phyloP scores from a whole-genome alignment of 129 eudicot species.

The Flaveria trinervia region DNA sequence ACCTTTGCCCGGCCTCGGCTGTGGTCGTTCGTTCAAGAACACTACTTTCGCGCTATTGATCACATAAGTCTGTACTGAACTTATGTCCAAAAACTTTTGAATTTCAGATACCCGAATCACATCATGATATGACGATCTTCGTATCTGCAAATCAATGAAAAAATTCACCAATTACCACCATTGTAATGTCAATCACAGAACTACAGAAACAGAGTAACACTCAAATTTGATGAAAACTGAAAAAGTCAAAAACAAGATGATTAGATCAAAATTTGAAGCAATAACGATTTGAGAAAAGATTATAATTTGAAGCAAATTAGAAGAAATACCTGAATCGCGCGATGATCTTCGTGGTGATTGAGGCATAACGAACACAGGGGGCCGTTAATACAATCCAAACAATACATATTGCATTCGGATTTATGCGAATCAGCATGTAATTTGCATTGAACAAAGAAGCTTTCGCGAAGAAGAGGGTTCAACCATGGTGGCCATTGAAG shows the following conservation, averaged over 20 bases:
- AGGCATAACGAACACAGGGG: constrained; percentile 83
- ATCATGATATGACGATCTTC: constrained; percentile 97
- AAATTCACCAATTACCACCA: background rate
- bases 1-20: constrained; percentile 94
- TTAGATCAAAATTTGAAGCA: background rate
- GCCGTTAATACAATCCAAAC: constrained; percentile 81
- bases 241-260: background rate
- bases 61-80: constrained; percentile 78
- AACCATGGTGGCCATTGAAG: constrained; percentile 91
- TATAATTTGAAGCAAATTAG: background rate
- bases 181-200: background rate
- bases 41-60: constrained; percentile 93
- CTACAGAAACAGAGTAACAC: too few species aligned
- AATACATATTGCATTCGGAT: constrained; percentile 93
- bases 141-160: constrained; percentile 51
- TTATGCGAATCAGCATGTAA: constrained; percentile 80
- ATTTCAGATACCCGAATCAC: constrained; percentile 88
- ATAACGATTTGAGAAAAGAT: too few species aligned
- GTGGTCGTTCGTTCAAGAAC: constrained; percentile 88
- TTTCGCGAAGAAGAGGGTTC: constrained; percentile 69
- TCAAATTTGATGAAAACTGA: too few species aligned
- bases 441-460: constrained; percentile 83
- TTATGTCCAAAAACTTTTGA: constrained; percentile 76
- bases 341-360: constrained; percentile 67
- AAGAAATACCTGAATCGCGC: constrained; percentile 70